These are phyloP conservation scores for Pseudocercospora musae DNA, from an alignment of 2,329 filamentous ascomycete genomes.

Conservation along the genomic window DNA sequence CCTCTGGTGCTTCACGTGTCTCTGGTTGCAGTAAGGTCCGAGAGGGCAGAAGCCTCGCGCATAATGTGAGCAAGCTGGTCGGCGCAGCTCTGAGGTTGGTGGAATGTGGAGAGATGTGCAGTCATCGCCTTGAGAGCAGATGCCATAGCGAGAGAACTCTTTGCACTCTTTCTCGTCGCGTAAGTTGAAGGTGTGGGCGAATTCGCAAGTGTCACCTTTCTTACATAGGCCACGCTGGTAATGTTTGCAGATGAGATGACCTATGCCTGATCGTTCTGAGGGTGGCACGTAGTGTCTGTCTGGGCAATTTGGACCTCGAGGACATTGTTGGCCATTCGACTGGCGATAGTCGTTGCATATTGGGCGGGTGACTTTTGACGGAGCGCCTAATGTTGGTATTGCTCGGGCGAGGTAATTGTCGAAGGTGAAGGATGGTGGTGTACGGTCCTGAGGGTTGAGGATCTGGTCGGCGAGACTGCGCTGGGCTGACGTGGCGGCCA, in stretches of 20 bases:
- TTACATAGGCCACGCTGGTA: slow-evolving; percentile 97
- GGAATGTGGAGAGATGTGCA: slow-evolving; percentile 59
- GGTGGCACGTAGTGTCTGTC: slow-evolving; percentile 69
- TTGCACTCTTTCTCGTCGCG: slow-evolving; percentile 98
- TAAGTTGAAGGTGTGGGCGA: slow-evolving; percentile 97
- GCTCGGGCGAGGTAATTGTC: slow-evolving; percentile 32
- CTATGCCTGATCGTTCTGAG: slow-evolving; percentile 38
- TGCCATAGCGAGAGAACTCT: slow-evolving; percentile 88
- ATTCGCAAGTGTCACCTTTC: slow-evolving; percentile 95
- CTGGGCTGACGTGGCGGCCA: slow-evolving; percentile 24
- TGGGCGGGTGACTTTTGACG: slow-evolving; percentile 48
- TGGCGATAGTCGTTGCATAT: slow-evolving; percentile 82
- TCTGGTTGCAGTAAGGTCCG: slow-evolving; percentile 80
- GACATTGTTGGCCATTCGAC: slow-evolving; percentile 74
- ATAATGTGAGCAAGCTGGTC: slow-evolving; percentile 77
- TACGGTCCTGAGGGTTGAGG: slow-evolving; percentile 31
- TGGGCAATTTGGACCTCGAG: slow-evolving; percentile 76
- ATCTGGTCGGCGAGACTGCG: slow-evolving; percentile 28
- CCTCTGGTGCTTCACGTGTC: slow-evolving; percentile 72
- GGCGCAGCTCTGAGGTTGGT: slow-evolving; percentile 58
- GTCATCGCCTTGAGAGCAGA: slow-evolving; percentile 95
- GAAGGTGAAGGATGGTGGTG: slow-evolving; percentile 34
- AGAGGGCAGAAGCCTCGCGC: slow-evolving; percentile 92
- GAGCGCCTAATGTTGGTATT: slow-evolving; percentile 33
- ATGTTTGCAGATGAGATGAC: slow-evolving; percentile 90